Conservation (phyloP, 352 stramenopile species). For the Phytophthora cryptogea region DNA sequence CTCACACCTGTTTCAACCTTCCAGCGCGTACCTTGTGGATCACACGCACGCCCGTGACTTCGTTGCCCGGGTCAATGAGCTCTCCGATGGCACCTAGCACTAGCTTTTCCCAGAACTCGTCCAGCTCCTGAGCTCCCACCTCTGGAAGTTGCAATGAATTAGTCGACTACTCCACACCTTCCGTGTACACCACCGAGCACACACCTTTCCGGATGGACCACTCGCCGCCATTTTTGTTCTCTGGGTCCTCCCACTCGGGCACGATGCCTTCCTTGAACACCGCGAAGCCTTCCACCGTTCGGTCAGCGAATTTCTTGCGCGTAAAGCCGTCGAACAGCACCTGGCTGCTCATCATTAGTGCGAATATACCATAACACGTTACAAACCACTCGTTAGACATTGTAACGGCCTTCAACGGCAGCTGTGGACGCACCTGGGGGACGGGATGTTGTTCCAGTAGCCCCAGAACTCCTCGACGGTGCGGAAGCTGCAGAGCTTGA, state of each 20-base stretch:
- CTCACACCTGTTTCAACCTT: not conserved
- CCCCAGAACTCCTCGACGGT: conserved; percentile 91
- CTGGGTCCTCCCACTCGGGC: conserved; percentile 90
- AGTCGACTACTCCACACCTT: not conserved
- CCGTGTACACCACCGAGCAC: not conserved
- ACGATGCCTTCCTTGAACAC: conserved; percentile 92
- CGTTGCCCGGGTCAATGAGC: conserved; percentile 82
- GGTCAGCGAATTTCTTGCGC: conserved; percentile 92
- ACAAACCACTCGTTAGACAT: conserved; percentile 10
- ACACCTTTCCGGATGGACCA: conserved; percentile 85
- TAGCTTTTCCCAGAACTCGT: conserved; percentile 90
- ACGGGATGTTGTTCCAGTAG: conserved; percentile 92
- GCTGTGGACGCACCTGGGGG: conserved; percentile 61
- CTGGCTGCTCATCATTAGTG: conserved; percentile 39
- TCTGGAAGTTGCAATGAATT: conserved; percentile 40
- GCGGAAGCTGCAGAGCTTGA: conserved; percentile 86
- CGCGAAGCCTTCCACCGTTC: conserved; percentile 93
- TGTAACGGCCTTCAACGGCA: not conserved
- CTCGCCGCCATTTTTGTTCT: conserved; percentile 89
- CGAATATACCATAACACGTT: not conserved
- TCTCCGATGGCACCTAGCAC: conserved; percentile 91
- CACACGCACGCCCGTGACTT: conserved; percentile 91
- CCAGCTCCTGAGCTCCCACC: conserved; percentile 71
- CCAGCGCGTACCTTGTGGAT: conserved; percentile 82
- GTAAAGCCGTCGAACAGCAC: conserved; percentile 84